Percentiles rank a stretch among this genome's conserved stretches.
Evolutionary conservation across 2,329 filamentous ascomycete species (phyloP).

Genomic region (Clarireedia paspali): DNA sequence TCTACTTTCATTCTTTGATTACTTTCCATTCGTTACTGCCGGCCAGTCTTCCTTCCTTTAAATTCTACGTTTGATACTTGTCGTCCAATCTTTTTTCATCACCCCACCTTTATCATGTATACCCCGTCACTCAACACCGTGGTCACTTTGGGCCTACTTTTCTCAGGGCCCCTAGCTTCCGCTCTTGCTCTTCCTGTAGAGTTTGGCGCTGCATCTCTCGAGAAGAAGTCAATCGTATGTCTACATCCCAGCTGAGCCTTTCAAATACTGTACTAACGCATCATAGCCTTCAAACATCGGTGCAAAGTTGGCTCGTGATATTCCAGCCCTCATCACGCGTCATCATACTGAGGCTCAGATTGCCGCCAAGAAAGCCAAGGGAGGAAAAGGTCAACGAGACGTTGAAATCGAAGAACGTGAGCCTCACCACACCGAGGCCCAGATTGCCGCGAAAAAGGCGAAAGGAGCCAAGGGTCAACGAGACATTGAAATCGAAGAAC

Average conservation of each 20-base stretch:
- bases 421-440: conserved; percentile 18
- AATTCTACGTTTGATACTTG: conserved; percentile 12
- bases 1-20: not conserved
- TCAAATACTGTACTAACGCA: not conserved
- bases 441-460: conserved; percentile 19
- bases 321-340: conserved; percentile 8
- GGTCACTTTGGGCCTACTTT: conserved; percentile 24
- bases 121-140: conserved; percentile 22
- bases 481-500: no score
- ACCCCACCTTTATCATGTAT: conserved; percentile 20
- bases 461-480: not conserved
- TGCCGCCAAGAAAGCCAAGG: conserved; percentile 16
- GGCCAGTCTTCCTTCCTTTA: not conserved
- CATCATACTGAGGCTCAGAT: conserved; percentile 14
- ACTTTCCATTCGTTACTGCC: conserved; percentile 1
- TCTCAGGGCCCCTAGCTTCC: conserved; percentile 19
- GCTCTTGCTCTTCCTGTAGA: conserved; percentile 16
- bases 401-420: conserved; percentile 8
- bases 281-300: not conserved
- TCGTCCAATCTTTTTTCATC: conserved; percentile 15
- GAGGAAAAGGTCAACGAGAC: not conserved
- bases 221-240: conserved; percentile 14
- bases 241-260: no score
- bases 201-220: conserved; percentile 4
- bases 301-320: not conserved